Evolutionary conservation across 257 asterid genomes (phyloP).

Genomic region (Solanum clarkiae): DNA sequence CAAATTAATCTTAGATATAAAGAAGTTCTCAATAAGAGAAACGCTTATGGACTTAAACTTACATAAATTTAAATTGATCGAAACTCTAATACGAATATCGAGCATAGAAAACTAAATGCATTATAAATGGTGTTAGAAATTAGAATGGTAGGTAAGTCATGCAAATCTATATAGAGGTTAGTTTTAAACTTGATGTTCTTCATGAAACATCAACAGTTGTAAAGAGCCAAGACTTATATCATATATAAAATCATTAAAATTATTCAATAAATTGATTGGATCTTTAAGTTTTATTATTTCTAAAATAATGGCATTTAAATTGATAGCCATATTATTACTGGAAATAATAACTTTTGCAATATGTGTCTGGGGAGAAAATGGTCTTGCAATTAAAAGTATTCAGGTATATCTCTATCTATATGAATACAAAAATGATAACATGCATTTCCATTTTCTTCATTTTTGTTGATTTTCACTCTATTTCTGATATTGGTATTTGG

Average conservation of each 20-base stretch:
- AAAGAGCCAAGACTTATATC: background rate
- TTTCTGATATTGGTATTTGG: background rate
- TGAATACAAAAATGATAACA: background rate
- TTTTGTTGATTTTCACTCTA: too few species aligned
- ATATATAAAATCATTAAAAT: background rate
- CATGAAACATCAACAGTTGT: background rate
- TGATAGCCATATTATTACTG: constrained; percentile 10
- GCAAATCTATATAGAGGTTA: constrained; percentile 1
- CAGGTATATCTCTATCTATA: constrained; percentile 11
- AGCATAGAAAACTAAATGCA: background rate
- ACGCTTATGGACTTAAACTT: background rate
- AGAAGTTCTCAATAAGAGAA: background rate
- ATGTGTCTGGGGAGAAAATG: background rate
- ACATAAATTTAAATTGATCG: too few species aligned
- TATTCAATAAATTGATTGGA: background rate
- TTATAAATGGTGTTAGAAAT: background rate
- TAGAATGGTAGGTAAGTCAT: constrained; percentile 32
- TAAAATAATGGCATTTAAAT: constrained; percentile 16
- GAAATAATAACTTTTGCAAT: constrained; percentile 3
- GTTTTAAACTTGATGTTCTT: background rate
- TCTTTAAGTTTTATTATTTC: background rate
- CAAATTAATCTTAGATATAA: fast-evolving
- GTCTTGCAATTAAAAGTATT: constrained; percentile 18
- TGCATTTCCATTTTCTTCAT: background rate
- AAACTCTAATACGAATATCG: background rate